Evolutionary conservation across 768 basidiomycete genomes (phyloP).

Genomic region (Boletus insuetus): DNA sequence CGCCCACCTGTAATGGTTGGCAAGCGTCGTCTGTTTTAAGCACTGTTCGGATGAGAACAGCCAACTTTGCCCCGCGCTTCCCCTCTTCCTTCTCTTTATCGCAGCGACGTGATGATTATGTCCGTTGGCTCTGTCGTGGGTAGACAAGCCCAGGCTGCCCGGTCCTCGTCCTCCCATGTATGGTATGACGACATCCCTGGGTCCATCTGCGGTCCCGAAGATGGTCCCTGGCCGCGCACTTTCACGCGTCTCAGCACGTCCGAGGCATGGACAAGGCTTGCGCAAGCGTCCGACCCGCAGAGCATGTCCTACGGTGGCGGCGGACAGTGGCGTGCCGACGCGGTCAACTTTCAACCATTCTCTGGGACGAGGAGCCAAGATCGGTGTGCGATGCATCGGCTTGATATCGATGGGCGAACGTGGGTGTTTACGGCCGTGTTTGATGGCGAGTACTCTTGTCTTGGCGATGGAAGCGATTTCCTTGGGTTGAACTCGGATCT

Average conservation of each 20-base stretch:
- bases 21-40: constrained; percentile 33
- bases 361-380: constrained; percentile 55
- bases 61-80: constrained; percentile 5
- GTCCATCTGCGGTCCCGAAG: constrained; percentile 58
- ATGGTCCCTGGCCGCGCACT: constrained; percentile 62
- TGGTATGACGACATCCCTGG: constrained; percentile 63
- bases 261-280: constrained; percentile 54
- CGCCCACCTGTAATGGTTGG: constrained; percentile 18
- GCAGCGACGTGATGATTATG: constrained; percentile 13
- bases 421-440: constrained; percentile 73
- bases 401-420: constrained; percentile 51
- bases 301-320: constrained; percentile 36
- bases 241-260: constrained; percentile 49
- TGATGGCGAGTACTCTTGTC: constrained; percentile 46
- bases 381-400: constrained; percentile 56
- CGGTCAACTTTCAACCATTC: constrained; percentile 68
- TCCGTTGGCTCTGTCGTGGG: constrained; percentile 16
- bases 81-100: not conserved
- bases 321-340: constrained; percentile 48
- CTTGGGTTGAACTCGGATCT: not conserved
- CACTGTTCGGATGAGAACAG: constrained; percentile 1
- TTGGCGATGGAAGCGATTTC: not conserved
- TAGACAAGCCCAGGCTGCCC: constrained; percentile 12
- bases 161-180: constrained; percentile 36
- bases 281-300: constrained; percentile 51